A percentile compares a stretch with the other conserved stretches of the same genome.
These are phyloP conservation scores for Blastobotrys americana DNA, from an alignment of 805 yeast species.

Conservation along the genomic window DNA sequence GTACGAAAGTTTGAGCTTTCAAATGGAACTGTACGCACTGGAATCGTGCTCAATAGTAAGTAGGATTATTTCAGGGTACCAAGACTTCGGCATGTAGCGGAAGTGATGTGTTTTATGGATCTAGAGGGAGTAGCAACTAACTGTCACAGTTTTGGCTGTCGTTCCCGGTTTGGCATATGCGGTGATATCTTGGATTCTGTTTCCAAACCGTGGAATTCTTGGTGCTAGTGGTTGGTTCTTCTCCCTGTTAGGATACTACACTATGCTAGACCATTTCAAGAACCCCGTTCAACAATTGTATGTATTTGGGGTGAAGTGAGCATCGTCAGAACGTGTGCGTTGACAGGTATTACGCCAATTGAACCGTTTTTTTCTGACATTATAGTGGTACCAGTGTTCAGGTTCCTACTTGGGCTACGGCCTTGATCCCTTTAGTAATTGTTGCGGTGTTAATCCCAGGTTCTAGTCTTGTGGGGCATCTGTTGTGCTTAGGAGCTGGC, in stretches of 20 bases:
- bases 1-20: conserved; percentile 57
- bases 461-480: conserved; percentile 68
- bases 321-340: background rate
- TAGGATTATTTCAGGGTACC: background rate
- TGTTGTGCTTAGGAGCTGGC: conserved; percentile 61
- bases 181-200: conserved; percentile 29
- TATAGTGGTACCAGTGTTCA: conserved; percentile 22
- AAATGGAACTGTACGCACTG: conserved; percentile 83
- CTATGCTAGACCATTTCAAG: conserved; percentile 40
- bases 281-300: conserved; percentile 20
- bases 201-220: conserved; percentile 46
- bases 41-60: conserved; percentile 56
- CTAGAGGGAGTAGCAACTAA: background rate
- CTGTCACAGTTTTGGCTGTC: conserved; percentile 46
- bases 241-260: conserved; percentile 54
- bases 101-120: background rate
- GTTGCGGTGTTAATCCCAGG: conserved; percentile 52
- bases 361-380: background rate
- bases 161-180: conserved; percentile 60
- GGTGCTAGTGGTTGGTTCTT: conserved; percentile 77
- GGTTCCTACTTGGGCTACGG: conserved; percentile 55
- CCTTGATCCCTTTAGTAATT: conserved; percentile 46
- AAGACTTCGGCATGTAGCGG: background rate
- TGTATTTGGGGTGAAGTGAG: too few species aligned
- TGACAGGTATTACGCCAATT: background rate